phyloP scores from a whole-genome alignment of 352 stramenopile species.

The Pythium aquatile region DNA sequence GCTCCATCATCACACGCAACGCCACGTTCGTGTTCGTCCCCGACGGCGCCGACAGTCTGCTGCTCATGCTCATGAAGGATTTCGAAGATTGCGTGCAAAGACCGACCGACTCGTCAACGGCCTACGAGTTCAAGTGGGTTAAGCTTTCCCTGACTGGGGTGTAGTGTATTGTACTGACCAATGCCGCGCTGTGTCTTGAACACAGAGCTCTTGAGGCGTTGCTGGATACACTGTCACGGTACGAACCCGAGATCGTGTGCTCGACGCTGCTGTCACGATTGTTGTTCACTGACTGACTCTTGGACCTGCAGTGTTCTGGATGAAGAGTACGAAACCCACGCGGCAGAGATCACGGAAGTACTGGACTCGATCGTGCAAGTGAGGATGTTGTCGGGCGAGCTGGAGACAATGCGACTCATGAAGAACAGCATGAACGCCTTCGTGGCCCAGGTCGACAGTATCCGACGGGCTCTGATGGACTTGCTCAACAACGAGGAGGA shows the following conservation, averaged over 20 bases:
- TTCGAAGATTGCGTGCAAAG: slow-evolving; percentile 35
- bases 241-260: background rate
- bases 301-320: slow-evolving; percentile 16
- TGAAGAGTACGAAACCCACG: slow-evolving; percentile 29
- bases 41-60: slow-evolving; percentile 42
- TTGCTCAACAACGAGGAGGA: slow-evolving; percentile 35
- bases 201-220: slow-evolving; percentile 28
- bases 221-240: slow-evolving; percentile 28
- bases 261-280: background rate
- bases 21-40: slow-evolving; percentile 42
- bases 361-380: slow-evolving; percentile 31
- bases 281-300: background rate
- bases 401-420: slow-evolving; percentile 38
- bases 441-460: slow-evolving; percentile 34
- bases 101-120: slow-evolving; percentile 10
- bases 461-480: slow-evolving; percentile 36
- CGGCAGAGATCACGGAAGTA: slow-evolving; percentile 18
- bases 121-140: slow-evolving; percentile 38
- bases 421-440: slow-evolving; percentile 41
- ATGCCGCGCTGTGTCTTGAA: no score
- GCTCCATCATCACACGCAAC: slow-evolving; percentile 45
- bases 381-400: slow-evolving; percentile 31
- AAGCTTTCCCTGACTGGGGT: no score
- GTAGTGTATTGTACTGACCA: no score
- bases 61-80: slow-evolving; percentile 41